Percentiles rank a stretch among this genome's conserved stretches.
Evolutionary conservation across 352 stramenopile genomes (phyloP).

Genomic region (Phytopythium ostracodes): DNA sequence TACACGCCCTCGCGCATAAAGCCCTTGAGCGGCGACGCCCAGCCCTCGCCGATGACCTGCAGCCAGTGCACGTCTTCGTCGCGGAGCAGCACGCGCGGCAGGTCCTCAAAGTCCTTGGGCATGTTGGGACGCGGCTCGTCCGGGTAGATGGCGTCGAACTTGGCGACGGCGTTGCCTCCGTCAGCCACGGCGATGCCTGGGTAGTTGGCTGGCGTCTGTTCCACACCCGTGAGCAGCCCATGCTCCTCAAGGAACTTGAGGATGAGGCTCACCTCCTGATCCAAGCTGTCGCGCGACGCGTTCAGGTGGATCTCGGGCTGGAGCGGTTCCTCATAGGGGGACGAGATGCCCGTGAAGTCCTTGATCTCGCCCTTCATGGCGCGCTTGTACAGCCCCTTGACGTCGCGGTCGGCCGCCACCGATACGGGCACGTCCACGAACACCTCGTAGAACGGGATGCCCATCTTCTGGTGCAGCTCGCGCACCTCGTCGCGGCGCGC

Average conservation of each 20-base stretch:
- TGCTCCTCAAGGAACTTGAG: slow-evolving; percentile 54
- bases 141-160: slow-evolving; percentile 60
- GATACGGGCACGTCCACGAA: slow-evolving; percentile 98
- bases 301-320: slow-evolving; percentile 94
- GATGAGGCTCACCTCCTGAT: slow-evolving; percentile 74
- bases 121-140: slow-evolving; percentile 24
- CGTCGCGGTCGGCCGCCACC: slow-evolving; percentile 95
- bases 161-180: slow-evolving; percentile 63
- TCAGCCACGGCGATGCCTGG: slow-evolving; percentile 86
- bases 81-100: slow-evolving; percentile 92
- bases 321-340: slow-evolving; percentile 95
- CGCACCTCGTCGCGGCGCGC: slow-evolving; percentile 92
- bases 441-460: slow-evolving; percentile 98
- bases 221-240: slow-evolving; percentile 61
- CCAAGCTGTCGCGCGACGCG: slow-evolving; percentile 93
- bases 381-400: slow-evolving; percentile 96
- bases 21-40: slow-evolving; percentile 93
- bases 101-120: slow-evolving; percentile 36
- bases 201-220: slow-evolving; percentile 48
- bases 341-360: slow-evolving; percentile 98
- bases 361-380: slow-evolving; percentile 95
- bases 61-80: slow-evolving; percentile 99
- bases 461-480: slow-evolving; percentile 89
- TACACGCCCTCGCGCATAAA: slow-evolving; percentile 98
- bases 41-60: slow-evolving; percentile 96